A percentile compares a stretch with the other conserved stretches of the same genome.
These are phyloP conservation scores for Luvunga scandens DNA, from an alignment of 345 rosid genomes.

Conservation along the genomic window DNA sequence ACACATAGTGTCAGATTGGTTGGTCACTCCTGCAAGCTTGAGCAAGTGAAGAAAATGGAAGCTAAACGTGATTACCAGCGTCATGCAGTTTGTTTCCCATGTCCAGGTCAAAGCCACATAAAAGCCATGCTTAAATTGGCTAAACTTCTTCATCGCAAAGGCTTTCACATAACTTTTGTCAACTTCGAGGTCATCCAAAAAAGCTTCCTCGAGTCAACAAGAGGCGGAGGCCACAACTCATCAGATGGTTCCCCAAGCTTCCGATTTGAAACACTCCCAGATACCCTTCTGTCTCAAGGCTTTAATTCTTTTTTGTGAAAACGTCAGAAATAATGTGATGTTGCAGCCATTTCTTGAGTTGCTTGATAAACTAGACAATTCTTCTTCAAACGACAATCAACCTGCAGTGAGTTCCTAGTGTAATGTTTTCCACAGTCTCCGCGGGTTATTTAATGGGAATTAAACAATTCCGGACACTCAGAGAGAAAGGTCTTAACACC, in stretches of 20 bases:
- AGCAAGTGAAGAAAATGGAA: neutral
- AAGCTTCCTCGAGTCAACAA: neutral
- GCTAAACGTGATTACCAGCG: neutral
- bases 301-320: neutral
- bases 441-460: neutral
- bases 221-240: neutral
- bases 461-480: neutral
- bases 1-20: too few relatives aligned
- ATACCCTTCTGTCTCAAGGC: neutral
- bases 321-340: neutral
- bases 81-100: neutral
- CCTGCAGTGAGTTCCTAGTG: neutral
- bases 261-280: neutral
- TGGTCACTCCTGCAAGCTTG: too few relatives aligned
- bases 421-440: neutral
- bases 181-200: neutral
- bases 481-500: neutral
- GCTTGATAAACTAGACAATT: neutral
- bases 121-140: neutral
- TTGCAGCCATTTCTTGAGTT: neutral
- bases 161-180: neutral
- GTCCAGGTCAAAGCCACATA: neutral
- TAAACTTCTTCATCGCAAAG: conserved; percentile 3
- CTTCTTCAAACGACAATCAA: neutral
- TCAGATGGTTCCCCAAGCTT: neutral